phyloP scores from a whole-genome alignment of 805 yeast species.

The Scheffersomyces stipitis region DNA sequence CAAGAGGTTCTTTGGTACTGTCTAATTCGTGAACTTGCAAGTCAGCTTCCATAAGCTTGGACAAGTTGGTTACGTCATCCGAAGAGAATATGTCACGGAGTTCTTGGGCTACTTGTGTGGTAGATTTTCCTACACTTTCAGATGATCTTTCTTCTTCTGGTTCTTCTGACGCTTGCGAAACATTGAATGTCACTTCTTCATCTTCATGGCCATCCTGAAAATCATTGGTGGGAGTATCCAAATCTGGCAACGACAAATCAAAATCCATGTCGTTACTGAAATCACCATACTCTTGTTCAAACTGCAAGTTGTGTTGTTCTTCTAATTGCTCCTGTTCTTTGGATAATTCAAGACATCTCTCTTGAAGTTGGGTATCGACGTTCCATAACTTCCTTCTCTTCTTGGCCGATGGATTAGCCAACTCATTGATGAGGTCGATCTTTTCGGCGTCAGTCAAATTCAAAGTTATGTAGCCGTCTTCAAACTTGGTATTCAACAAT shows the following conservation, averaged over 20 bases:
- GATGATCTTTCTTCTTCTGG: slow-evolving; percentile 17
- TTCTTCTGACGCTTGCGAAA: slow-evolving; percentile 10
- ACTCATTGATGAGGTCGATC: slow-evolving; percentile 32
- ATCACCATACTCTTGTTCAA: slow-evolving; percentile 12
- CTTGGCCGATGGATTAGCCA: slow-evolving; percentile 25
- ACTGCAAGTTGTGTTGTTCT: slow-evolving; percentile 17
- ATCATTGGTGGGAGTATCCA: slow-evolving; percentile 25
- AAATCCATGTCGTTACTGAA: slow-evolving; percentile 22
- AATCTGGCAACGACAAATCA: slow-evolving; percentile 25
- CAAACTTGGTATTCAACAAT: slow-evolving; percentile 17
- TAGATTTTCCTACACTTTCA: slow-evolving; percentile 45
- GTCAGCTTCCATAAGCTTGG: slow-evolving; percentile 42
- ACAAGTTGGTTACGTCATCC: slow-evolving; percentile 26
- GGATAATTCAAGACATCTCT: slow-evolving; percentile 27
- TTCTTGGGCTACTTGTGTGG: slow-evolving; percentile 52
- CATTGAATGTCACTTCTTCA: slow-evolving; percentile 6
- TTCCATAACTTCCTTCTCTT: slow-evolving; percentile 33
- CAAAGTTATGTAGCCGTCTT: slow-evolving; percentile 21
- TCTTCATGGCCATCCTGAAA: slow-evolving; percentile 16
- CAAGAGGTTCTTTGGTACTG: slow-evolving; percentile 18
- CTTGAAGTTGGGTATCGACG: slow-evolving; percentile 29
- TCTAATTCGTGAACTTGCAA: slow-evolving; percentile 13
- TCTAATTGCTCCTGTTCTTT: slow-evolving; percentile 19
- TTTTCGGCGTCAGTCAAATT: slow-evolving; percentile 32
- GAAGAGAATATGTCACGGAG: slow-evolving; percentile 36